Evolutionary conservation across 441 rosid genomes (phyloP), one percentile per base, ranked within the genome.

Genomic region (Mallotus japonicus): DNA sequence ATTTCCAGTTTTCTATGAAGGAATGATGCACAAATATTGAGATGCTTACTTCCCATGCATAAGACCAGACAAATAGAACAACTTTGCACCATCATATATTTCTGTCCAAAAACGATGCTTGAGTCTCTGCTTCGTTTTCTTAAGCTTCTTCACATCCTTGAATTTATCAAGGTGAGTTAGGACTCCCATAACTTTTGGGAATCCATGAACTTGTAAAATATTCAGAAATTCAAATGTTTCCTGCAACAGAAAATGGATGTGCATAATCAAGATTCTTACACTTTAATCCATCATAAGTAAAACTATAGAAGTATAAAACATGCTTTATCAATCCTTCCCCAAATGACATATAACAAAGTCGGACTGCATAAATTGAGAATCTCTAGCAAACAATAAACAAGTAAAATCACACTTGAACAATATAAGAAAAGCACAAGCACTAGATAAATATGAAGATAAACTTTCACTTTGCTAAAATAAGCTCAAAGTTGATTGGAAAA

Each of bases 71-170:
- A 92, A 83, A 86, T 87, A 92, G 72, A 95, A 95, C 74, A 95
- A 78, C 79, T 95, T 95, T 55, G 99, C 98, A 61, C 99, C 99
- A 70, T 79, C 83, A 79, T 84, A 88, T 74, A 88, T 92, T 84
- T 95, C 99, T 13, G 97, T 90, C 99, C 97, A 91, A 77, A 92
- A 95, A 62, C 98, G 98, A 78, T 92, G 94, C 87, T 92, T 95
- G 62, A 92, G 99, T 62, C 88, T 88, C 75, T 90, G 90, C 73
- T 95, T 92, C 65, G 97, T 92, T 81, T 91, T 92, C 85, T 77
- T 94, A 70, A 92, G 85, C 82, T 90, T 94, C 83, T 90, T 94
- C 57, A 83, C 92, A 79, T 94, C 97, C 79, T 83, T 89, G 79
- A 94, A 94, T 83, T 88, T 87, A 79, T 92, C 99, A 71, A 94